Conservation (phyloP, 1,284 basidiomycete species). For the Caloboletus firmus region DNA sequence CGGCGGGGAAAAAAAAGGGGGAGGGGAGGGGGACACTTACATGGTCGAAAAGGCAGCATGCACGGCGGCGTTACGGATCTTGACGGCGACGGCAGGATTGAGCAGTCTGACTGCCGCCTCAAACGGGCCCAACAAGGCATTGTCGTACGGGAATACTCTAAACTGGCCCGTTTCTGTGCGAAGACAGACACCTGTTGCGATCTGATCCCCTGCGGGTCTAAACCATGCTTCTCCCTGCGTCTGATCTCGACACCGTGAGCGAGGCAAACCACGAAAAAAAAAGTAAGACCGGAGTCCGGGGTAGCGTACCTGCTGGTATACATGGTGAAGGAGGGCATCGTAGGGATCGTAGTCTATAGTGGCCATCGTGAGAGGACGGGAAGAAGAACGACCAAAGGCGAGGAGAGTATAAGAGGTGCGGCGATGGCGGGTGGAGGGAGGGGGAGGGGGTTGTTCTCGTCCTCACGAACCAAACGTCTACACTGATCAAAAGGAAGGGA, state of each 20-base stretch:
- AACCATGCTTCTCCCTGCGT: conserved; percentile 61
- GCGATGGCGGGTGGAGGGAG: background rate
- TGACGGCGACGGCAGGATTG: conserved; percentile 80
- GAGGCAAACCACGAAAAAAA: background rate
- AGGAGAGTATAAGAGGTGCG: conserved; percentile 21
- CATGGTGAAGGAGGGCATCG: conserved; percentile 39
- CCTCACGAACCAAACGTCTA: background rate
- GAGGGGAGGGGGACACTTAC: too few species aligned
- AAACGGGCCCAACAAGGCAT: conserved; percentile 61
- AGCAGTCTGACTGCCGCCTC: conserved; percentile 68
- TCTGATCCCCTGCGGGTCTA: conserved; percentile 46
- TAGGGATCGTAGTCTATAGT: conserved; percentile 40
- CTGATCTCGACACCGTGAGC: conserved; percentile 30
- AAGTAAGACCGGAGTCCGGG: background rate
- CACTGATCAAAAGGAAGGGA: too few species aligned
- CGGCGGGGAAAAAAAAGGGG: background rate
- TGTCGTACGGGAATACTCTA: conserved; percentile 73
- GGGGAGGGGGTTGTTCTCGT: background rate
- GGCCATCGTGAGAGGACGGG: conserved; percentile 9
- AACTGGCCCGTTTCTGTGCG: conserved; percentile 64
- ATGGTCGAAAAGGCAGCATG: conserved; percentile 65
- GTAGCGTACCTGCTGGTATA: conserved; percentile 34
- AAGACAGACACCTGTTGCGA: conserved; percentile 61
- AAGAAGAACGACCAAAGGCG: background rate
- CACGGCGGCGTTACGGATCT: conserved; percentile 76